Conservation (phyloP, 2,329 filamentous ascomycete species). For the Aureobasidium musti region DNA sequence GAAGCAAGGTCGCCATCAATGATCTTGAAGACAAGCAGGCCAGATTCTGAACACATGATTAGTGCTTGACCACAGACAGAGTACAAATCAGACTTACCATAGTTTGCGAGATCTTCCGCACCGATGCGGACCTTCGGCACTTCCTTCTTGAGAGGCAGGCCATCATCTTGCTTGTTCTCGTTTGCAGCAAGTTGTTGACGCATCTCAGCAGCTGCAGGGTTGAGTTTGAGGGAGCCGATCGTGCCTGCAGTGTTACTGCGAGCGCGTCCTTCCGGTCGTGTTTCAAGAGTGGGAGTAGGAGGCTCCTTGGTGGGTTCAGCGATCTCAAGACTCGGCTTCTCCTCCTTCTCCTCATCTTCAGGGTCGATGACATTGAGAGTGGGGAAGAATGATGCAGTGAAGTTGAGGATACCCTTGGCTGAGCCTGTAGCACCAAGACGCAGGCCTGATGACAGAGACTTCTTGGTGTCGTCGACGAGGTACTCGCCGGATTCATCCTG, state of each 20-base stretch:
- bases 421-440: constrained; percentile 71
- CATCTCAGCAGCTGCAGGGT: constrained; percentile 41
- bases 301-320: constrained; percentile 33
- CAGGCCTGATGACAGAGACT: constrained; percentile 65
- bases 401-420: constrained; percentile 77
- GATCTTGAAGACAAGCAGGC: constrained; percentile 90
- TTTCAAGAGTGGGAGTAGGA: constrained; percentile 32
- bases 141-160: constrained; percentile 53
- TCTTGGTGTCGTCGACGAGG: constrained; percentile 74
- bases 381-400: constrained; percentile 87
- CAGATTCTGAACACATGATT: constrained; percentile 65
- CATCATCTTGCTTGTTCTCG: constrained; percentile 50
- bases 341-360: constrained; percentile 69
- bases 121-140: constrained; percentile 76
- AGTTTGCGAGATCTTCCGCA: constrained; percentile 76
- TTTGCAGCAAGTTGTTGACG: constrained; percentile 51
- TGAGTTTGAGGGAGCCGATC: constrained; percentile 45
- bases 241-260: constrained; percentile 44
- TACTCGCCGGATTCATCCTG: constrained; percentile 82
- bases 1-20: constrained; percentile 84
- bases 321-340: constrained; percentile 34
- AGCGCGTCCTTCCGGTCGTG: constrained; percentile 24
- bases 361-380: constrained; percentile 85
- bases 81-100: constrained; percentile 55
- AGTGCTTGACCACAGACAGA: constrained; percentile 37